Conservation (phyloP, 2,329 filamentous ascomycete species). For the Trichoderma guizhouense region DNA sequence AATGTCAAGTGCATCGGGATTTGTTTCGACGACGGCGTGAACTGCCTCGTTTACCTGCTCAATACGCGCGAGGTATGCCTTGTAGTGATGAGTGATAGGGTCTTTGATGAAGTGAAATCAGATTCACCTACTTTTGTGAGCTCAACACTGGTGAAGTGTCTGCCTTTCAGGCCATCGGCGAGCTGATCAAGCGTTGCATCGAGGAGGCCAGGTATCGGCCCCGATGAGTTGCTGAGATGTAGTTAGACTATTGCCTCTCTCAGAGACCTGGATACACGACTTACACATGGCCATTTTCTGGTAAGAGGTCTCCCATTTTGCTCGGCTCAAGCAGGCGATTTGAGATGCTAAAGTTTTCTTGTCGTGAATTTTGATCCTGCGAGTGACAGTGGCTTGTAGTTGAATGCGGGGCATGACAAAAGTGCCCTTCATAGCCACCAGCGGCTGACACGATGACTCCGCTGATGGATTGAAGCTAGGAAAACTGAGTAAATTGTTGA, state of each 20-base stretch:
- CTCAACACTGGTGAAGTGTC: slow-evolving; percentile 36
- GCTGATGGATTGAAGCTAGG: background rate
- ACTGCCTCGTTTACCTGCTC: slow-evolving; percentile 26
- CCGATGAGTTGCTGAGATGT: background rate
- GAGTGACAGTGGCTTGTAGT: background rate
- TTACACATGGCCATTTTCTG: background rate
- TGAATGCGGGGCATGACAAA: background rate
- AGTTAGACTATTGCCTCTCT: background rate
- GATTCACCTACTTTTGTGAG: slow-evolving; percentile 27
- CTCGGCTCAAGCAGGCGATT: too few species aligned
- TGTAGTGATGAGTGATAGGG: background rate
- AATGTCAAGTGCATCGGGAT: slow-evolving; percentile 34
- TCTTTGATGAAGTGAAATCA: background rate
- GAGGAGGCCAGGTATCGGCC: slow-evolving; percentile 31
- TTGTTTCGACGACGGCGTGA: slow-evolving; percentile 35
- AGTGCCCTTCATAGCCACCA: background rate
- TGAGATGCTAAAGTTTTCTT: background rate
- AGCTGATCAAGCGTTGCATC: slow-evolving; percentile 35
- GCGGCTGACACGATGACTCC: background rate
- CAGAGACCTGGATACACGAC: background rate
- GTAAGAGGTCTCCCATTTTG: background rate
- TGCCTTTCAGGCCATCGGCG: slow-evolving; percentile 28
- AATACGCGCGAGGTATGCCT: slow-evolving; percentile 28
- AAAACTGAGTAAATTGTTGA: background rate
- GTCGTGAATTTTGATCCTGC: background rate